Evolutionary conservation across 2,329 filamentous ascomycete genomes (phyloP), one percentile per base, ranked within the genome.

Genomic region (Daldinia sp.): DNA sequence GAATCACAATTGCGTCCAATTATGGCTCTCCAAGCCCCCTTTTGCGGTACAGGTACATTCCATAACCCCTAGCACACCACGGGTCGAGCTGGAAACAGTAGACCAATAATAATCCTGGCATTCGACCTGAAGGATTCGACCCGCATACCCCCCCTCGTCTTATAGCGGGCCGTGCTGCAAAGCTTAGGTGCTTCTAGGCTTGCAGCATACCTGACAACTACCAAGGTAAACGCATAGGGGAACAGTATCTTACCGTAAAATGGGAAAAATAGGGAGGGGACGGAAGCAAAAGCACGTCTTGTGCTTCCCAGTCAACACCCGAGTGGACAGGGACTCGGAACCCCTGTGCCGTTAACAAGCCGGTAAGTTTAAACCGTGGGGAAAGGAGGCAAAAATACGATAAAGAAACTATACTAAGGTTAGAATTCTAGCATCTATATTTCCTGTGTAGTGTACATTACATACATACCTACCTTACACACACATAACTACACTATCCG

Each of bases 81-180:
- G 43, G 57, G 67, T 62, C 56, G 47, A 61, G 61, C 64, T 67
- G 64, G 59, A 66, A 62, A 48, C 32, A 19, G 43, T 23, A 25
- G 27, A 30, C 65, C 62, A 66, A 68, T 68, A 35, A 19, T 39
- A 15, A 51, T 3, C 21, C 45, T 27, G 37, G 53, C 30, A 50
- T 45, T 53, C 52, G 51, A 66, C 58, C 61, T 66, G 63, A 68
- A 69, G 67, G 67, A 69, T 68, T 68, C 41, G 27, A 50, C 60
- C 53, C 35, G 56, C 52, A 57, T 51, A n/a, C 15, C 23, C 47
- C 64, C 61, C 64, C 61, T 57, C 52, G 66, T 65, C 56, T 61
- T 47, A 61, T 41, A 34, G 59, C 66, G 61, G 66, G 56, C 61
- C 66, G 64, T 66, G 58, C 45, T 58, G 58, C 55, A 60, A 61